Conservation (phyloP, 1,139 yeast genomes). For the Diutina pseudorugosa region DNA sequence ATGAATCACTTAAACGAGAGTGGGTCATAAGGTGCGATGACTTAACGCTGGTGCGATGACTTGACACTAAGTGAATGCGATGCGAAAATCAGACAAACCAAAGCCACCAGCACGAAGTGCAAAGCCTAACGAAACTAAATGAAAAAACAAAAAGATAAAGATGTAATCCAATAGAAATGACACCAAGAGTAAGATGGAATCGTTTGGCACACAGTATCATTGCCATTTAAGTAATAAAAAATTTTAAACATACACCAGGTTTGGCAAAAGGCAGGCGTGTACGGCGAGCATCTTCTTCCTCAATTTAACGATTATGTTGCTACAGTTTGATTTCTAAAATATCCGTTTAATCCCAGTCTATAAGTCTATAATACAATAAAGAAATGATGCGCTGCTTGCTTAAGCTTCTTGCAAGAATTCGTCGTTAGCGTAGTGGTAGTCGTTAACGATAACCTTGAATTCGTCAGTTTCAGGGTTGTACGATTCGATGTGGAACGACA, state of each 20-base stretch:
- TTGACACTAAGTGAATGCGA: background rate
- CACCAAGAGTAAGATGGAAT: too few species aligned
- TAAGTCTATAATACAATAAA: background rate
- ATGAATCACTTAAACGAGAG: constrained; percentile 3
- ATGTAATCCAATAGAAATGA: too few species aligned
- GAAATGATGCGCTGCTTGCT: background rate
- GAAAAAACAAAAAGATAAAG: too few species aligned
- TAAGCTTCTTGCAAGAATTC: constrained; percentile 24
- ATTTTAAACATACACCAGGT: too few species aligned
- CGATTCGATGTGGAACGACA: constrained; percentile 31
- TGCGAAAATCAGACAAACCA: background rate
- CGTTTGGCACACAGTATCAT: too few species aligned
- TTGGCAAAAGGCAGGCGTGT: too few species aligned
- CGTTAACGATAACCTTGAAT: constrained; percentile 31
- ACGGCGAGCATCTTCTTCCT: too few species aligned
- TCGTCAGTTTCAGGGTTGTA: constrained; percentile 34
- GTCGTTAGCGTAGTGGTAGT: constrained; percentile 35
- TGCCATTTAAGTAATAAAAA: too few species aligned
- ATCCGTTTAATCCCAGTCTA: background rate
- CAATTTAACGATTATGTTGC: too few species aligned
- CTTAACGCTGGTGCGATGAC: background rate
- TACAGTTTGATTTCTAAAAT: background rate
- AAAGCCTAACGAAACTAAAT: too few species aligned
- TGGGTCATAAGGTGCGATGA: background rate
- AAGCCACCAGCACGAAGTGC: background rate